Evolutionary conservation across 1,284 basidiomycete genomes (phyloP).

Genomic region (Trichosporon sp.): DNA sequence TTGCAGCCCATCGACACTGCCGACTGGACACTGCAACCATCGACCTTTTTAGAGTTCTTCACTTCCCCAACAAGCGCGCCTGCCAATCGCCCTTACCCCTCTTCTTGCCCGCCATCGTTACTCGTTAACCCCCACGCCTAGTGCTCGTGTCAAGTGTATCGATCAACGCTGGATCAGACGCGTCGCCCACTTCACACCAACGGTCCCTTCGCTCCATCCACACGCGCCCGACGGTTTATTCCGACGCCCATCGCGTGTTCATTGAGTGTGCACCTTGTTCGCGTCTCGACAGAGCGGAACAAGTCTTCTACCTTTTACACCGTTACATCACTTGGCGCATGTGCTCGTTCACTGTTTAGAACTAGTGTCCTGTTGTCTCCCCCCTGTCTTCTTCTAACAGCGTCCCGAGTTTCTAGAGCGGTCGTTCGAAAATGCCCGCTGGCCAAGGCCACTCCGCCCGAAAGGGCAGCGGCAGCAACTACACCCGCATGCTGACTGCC

Average conservation of each 20-base stretch:
- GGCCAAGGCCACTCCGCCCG: conserved; percentile 8
- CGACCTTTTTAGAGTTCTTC: not conserved
- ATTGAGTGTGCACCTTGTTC: not conserved
- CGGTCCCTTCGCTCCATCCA: not conserved
- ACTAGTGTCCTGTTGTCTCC: conserved; percentile 14
- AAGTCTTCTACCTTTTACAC: not conserved
- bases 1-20: not conserved
- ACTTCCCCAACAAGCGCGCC: conserved; percentile 3
- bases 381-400: not conserved
- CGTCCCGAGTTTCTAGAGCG: not conserved
- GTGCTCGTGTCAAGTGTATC: conserved; percentile 4
- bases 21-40: not conserved
- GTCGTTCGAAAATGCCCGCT: conserved; percentile 8
- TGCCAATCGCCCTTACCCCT: conserved; percentile 12
- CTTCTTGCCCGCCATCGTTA: not conserved
- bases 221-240: not conserved
- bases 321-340: not conserved
- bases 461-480: not conserved
- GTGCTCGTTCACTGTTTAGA: conserved; percentile 10
- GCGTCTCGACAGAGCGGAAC: conserved; percentile 3
- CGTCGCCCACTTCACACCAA: conserved; percentile 3
- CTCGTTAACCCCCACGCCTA: not conserved
- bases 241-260: not conserved
- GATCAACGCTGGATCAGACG: conserved; percentile 5
- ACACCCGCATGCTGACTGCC: conserved; percentile 15